A percentile compares a stretch with the other conserved stretches of the same genome.
Evolutionary conservation across 305 asterid species (phyloP).

Genomic region (Petunia hybrid): DNA sequence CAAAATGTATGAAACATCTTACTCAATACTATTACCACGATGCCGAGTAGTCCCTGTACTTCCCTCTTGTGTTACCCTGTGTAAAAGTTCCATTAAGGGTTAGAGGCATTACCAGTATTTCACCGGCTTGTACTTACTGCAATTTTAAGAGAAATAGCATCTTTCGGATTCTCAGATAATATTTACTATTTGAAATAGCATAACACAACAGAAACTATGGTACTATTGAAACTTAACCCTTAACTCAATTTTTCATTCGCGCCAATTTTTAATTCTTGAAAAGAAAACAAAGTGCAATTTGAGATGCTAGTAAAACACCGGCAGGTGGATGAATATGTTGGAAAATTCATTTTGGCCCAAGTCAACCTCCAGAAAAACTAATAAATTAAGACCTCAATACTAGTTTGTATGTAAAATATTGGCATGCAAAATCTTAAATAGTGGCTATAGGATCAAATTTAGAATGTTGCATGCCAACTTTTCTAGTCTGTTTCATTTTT

Average conservation of each 20-base stretch:
- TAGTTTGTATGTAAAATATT: too few species aligned
- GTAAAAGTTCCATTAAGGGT: neutral
- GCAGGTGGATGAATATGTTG: slow-evolving; percentile 10
- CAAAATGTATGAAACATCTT: neutral
- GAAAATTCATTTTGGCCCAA: neutral
- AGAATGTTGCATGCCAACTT: too few species aligned
- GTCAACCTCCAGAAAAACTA: slow-evolving; percentile 7
- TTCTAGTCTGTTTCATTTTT: too few species aligned
- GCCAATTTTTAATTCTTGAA: neutral
- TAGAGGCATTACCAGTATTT: slow-evolving; percentile 19
- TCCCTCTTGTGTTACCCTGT: slow-evolving; percentile 1
- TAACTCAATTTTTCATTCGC: neutral
- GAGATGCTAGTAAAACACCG: slow-evolving; percentile 14
- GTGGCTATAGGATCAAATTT: too few species aligned
- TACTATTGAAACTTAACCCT: slow-evolving; percentile 2
- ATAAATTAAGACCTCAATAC: neutral
- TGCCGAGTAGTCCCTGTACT: neutral
- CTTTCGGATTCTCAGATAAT: slow-evolving; percentile 71
- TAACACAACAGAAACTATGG: neutral
- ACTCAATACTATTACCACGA: neutral
- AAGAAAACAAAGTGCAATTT: neutral
- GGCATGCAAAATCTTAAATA: too few species aligned
- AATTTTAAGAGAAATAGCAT: slow-evolving; percentile 51
- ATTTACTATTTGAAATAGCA: neutral
- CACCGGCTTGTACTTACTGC: slow-evolving; percentile 2